These are phyloP conservation scores for Ambrosia hybrid DNA, from an alignment of 140 eudicot species.

Conservation along the genomic window DNA sequence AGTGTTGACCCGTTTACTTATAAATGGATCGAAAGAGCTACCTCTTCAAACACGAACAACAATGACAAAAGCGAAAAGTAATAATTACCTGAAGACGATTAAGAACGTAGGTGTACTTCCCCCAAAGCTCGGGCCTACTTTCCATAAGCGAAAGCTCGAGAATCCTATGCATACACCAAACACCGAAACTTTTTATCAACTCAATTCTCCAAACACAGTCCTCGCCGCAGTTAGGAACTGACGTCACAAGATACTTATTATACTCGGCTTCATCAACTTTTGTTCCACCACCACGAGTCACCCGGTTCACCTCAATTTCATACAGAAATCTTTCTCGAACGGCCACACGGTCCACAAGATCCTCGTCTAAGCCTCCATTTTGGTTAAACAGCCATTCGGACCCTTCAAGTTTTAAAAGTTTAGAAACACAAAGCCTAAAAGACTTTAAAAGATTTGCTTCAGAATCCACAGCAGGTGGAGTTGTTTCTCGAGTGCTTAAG, in stretches of 20 bases:
- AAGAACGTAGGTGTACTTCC: slow-evolving; percentile 89
- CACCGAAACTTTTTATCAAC: slow-evolving; percentile 83
- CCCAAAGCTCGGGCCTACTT: slow-evolving; percentile 99
- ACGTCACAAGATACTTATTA: slow-evolving; percentile 46
- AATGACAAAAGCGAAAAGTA: not conserved
- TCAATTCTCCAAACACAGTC: slow-evolving; percentile 82
- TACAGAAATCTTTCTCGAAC: slow-evolving; percentile 68
- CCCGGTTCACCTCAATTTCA: slow-evolving; percentile 54
- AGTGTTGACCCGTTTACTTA: not conserved
- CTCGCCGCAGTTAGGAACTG: slow-evolving; percentile 95
- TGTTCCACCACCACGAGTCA: slow-evolving; percentile 25
- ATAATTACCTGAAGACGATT: slow-evolving; percentile 86
- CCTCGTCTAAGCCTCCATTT: slow-evolving; percentile 91
- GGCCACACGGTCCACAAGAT: slow-evolving; percentile 89
- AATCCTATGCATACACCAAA: slow-evolving; percentile 89
- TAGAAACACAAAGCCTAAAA: slow-evolving; percentile 60
- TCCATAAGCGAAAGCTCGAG: slow-evolving; percentile 93
- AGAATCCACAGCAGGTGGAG: slow-evolving; percentile 39
- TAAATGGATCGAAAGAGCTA: not conserved
- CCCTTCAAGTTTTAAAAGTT: slow-evolving; percentile 80
- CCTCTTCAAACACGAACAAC: not conserved
- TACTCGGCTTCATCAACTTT: slow-evolving; percentile 37
- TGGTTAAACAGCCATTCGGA: slow-evolving; percentile 86
- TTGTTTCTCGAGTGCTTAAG: slow-evolving; percentile 41
- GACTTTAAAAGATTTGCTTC: slow-evolving; percentile 72